phyloP scores from a whole-genome alignment of 768 basidiomycete species.

The Pleurotus djamor region DNA sequence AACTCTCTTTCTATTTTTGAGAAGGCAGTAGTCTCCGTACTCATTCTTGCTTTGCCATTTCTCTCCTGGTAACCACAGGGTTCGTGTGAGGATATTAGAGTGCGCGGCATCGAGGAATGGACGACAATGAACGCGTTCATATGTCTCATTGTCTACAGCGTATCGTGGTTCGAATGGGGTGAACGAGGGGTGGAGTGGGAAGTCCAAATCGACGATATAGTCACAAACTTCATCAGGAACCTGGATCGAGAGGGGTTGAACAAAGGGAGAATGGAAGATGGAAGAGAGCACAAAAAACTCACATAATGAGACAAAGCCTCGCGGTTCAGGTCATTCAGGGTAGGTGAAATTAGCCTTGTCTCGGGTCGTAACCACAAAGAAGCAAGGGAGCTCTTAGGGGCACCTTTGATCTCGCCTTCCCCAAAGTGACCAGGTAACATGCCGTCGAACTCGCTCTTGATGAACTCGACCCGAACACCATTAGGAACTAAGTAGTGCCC shows the following conservation, averaged over 20 bases:
- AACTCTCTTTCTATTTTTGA: constrained; percentile 57
- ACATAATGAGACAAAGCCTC: constrained; percentile 83
- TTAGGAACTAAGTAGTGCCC: constrained; percentile 87
- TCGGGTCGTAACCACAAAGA: constrained; percentile 58
- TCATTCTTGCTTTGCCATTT: constrained; percentile 68
- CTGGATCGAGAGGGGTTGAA: constrained; percentile 31
- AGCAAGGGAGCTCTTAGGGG: constrained; percentile 13
- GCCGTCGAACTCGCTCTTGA: constrained; percentile 91
- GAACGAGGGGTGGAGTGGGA: constrained; percentile 61
- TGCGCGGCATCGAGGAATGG: constrained; percentile 83
- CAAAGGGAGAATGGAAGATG: not conserved
- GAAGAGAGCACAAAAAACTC: constrained; percentile 13
- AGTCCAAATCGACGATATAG: constrained; percentile 90
- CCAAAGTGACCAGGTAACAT: constrained; percentile 84
- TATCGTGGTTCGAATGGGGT: constrained; percentile 80
- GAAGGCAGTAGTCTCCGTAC: constrained; percentile 90
- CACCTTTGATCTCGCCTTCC: constrained; percentile 26
- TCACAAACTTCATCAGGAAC: constrained; percentile 74
- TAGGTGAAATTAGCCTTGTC: constrained; percentile 56
- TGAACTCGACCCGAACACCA: constrained; percentile 78
- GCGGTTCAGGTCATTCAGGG: constrained; percentile 85
- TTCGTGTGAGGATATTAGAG: constrained; percentile 70
- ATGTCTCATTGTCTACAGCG: constrained; percentile 56
- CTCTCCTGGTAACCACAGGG: constrained; percentile 76
- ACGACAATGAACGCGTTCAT: constrained; percentile 80